Percentiles rank a stretch among this genome's conserved stretches.
These are phyloP conservation scores for Russula olivacea DNA, from an alignment of 768 basidiomycete species.

Conservation along the genomic window DNA sequence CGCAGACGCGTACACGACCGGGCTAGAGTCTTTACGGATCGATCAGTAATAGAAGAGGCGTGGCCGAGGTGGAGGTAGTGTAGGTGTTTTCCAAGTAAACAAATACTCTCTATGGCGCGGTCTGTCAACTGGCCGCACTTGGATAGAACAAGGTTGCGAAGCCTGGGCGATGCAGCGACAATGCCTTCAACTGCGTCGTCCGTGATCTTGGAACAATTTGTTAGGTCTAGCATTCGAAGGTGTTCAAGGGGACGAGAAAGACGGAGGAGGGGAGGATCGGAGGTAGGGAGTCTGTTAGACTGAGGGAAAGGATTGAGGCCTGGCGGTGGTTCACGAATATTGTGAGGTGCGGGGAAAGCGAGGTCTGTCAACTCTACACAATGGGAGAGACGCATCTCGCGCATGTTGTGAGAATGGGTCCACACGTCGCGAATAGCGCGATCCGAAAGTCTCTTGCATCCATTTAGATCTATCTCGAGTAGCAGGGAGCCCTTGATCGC, in stretches of 20 bases:
- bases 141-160: conserved; percentile 81
- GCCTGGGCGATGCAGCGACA: conserved; percentile 70
- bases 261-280: conserved; percentile 60
- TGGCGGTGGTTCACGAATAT: conserved; percentile 40
- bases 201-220: conserved; percentile 72
- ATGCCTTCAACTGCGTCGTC: conserved; percentile 83
- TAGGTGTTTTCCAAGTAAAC: conserved; percentile 81
- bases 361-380: conserved; percentile 74
- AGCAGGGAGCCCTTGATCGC: conserved; percentile 77
- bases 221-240: conserved; percentile 89
- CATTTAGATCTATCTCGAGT: conserved; percentile 90
- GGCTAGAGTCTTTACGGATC: conserved; percentile 76
- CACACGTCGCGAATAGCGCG: conserved; percentile 76
- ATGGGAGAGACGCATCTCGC: conserved; percentile 83
- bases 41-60: conserved; percentile 83
- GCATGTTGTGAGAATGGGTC: conserved; percentile 72
- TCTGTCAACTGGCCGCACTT: conserved; percentile 81
- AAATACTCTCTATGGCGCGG: conserved; percentile 74
- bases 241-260: conserved; percentile 67
- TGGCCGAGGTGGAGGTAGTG: conserved; percentile 97
- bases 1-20: conserved; percentile 82
- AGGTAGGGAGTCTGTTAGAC: conserved; percentile 29
- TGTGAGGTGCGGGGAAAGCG: conserved; percentile 74
- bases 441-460: conserved; percentile 75
- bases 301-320: conserved; percentile 34